Conservation (phyloP, 2,329 filamentous ascomycete genomes). For the Zalaria obscura region DNA sequence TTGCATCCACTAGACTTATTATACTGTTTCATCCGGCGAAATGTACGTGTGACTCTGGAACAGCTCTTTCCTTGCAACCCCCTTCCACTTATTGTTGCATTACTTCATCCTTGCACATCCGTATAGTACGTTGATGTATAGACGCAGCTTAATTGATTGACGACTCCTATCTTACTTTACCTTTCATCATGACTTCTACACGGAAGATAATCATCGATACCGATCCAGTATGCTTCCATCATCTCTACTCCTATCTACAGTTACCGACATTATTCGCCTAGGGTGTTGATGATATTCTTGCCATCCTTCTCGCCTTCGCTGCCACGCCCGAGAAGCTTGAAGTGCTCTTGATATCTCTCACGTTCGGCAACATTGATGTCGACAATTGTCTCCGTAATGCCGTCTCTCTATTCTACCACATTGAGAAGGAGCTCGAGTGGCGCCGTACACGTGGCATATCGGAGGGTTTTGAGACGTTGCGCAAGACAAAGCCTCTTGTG, state of each 20-base stretch:
- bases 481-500: constrained; percentile 53
- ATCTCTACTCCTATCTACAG: not conserved
- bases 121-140: too few species aligned
- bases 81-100: too few species aligned
- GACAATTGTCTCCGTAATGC: constrained; percentile 78
- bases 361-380: constrained; percentile 86
- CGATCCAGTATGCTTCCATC: constrained; percentile 1
- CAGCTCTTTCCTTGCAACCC: too few species aligned
- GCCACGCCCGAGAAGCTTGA: constrained; percentile 74
- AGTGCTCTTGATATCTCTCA: constrained; percentile 71
- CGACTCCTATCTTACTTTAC: too few species aligned
- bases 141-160: too few species aligned
- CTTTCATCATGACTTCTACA: constrained; percentile 22
- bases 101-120: too few species aligned
- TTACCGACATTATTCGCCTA: constrained; percentile 9
- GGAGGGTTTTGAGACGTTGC: constrained; percentile 60
- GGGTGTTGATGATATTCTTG: constrained; percentile 84
- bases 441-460: constrained; percentile 52
- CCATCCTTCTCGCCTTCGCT: constrained; percentile 73
- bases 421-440: constrained; percentile 83
- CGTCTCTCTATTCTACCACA: constrained; percentile 78
- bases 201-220: constrained; percentile 71
- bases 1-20: too few species aligned
- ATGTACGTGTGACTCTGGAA: too few species aligned
- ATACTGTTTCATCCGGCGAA: too few species aligned